Base-by-base conservation (phyloP, 176 grass and related monocot species). In the Avena eriantha region DNA sequence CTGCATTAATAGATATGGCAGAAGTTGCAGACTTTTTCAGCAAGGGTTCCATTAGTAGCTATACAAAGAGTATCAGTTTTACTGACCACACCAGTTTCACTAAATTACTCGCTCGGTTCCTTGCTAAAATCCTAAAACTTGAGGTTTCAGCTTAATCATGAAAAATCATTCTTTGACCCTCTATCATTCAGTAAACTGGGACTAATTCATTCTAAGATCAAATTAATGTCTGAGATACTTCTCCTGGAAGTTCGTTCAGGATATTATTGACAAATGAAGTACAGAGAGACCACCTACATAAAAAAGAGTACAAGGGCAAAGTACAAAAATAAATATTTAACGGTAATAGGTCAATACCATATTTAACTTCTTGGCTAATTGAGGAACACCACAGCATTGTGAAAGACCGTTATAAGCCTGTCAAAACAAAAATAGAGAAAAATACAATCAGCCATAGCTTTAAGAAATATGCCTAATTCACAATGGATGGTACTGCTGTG, bases 291-390 rank as follows among this genome's bases (percentile, higher is more conserved):
- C 22, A 84, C 69, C 12, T 69, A 77, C 8, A 84, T 81, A 14
- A 54, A 55, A 55, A 29, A 35, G 45, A 87, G 39, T 84, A 65
- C 56, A 81, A 24, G 80, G 7, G 56, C 50, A 85, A 69, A 65
- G 17, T 76, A 56, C 59, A 75, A 49, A 56, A 80, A 81, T 29
- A 80, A 18, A 78, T 76, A 59, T 69, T 51, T 65, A 69, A 76
- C 18, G 14, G 21, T 29, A 24, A 70, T 90, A 94, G 92, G 17
- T 5, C 35, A 33, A 76, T 90, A 98, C 96, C 86, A 80, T 88
- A 91, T 98, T 98, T 88, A 98, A 81, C 84, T 95, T 98, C 73
- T 98, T 98, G 68, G 96, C 93, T 84, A 98, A 84, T 63, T 94
- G 96, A 80, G 90, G 92, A 78, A 98, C 88, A 82, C 96, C 96